Evolutionary conservation across 2,329 filamentous ascomycete genomes (phyloP).

Genomic region (Botrytis sinoallii): DNA sequence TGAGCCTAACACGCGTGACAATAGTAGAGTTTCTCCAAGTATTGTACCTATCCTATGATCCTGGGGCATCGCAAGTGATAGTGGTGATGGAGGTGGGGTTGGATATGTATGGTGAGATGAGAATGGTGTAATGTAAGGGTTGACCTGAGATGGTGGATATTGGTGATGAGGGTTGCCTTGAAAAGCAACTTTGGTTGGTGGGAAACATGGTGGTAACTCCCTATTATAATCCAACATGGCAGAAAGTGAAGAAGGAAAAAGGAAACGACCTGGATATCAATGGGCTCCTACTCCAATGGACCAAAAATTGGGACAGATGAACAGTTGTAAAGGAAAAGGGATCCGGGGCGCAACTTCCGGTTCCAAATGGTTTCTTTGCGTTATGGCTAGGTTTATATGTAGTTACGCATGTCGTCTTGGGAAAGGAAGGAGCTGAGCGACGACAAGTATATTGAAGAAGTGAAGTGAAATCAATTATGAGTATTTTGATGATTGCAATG

Average conservation of each 20-base stretch:
- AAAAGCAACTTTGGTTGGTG: slow-evolving; percentile 10
- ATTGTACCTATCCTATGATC: slow-evolving; percentile 81
- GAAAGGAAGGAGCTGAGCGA: slow-evolving; percentile 1
- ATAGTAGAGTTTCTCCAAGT: slow-evolving; percentile 65
- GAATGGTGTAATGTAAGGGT: neutral
- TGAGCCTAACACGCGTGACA: slow-evolving; percentile 82
- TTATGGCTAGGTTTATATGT: slow-evolving; percentile 4
- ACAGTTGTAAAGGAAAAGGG: slow-evolving; percentile 18
- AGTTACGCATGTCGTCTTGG: slow-evolving; percentile 2
- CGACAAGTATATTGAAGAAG: slow-evolving; percentile 5
- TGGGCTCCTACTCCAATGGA: slow-evolving; percentile 16
- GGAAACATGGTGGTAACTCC: slow-evolving; percentile 10
- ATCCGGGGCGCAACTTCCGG: slow-evolving; percentile 3
- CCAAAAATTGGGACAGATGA: slow-evolving; percentile 16
- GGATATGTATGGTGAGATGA: slow-evolving; percentile 2
- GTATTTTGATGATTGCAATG: neutral
- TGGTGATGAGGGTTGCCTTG: slow-evolving; percentile 2
- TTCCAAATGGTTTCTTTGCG: slow-evolving; percentile 11
- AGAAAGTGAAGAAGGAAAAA: slow-evolving; percentile 15
- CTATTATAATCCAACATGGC: slow-evolving; percentile 17
- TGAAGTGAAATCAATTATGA: neutral
- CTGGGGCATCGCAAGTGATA: slow-evolving; percentile 42
- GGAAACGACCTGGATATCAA: slow-evolving; percentile 12
- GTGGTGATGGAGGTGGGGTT: slow-evolving; percentile 14
- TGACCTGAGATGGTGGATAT: slow-evolving; percentile 4